Evolutionary conservation across 495 filamentous ascomycete species (phyloP).

Genomic region (Aspergillus panamensis): DNA sequence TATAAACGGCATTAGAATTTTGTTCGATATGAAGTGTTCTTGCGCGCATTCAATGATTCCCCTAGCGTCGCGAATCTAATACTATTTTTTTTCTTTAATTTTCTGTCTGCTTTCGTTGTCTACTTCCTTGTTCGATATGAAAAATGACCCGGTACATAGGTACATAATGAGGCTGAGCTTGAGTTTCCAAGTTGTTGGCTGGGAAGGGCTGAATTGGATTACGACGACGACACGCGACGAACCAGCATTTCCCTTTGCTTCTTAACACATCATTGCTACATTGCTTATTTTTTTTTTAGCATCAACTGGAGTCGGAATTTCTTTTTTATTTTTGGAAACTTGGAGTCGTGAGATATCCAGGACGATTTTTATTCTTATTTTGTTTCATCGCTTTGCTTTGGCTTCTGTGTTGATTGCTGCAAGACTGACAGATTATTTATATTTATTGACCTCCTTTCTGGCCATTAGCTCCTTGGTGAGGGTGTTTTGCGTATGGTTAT

Average conservation of each 20-base stretch:
- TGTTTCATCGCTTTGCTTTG: not conserved
- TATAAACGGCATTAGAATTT: constrained; percentile 40
- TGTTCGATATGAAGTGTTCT: not conserved
- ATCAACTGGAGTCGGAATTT: constrained; percentile 12
- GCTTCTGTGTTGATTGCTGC: not conserved
- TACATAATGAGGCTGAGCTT: not conserved
- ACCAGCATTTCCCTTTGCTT: not conserved
- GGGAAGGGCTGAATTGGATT: not conserved
- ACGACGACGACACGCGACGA: not conserved
- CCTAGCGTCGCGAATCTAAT: constrained; percentile 1
- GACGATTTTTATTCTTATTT: not conserved
- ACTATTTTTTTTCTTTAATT: constrained; percentile 6
- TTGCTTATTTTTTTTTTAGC: constrained; percentile 3
- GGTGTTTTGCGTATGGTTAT: not conserved
- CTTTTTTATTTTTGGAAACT: not conserved
- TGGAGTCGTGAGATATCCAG: not conserved
- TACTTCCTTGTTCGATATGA: not conserved
- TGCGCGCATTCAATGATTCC: constrained; percentile 10
- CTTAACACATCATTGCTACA: constrained; percentile 3
- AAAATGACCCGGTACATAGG: constrained; percentile 1
- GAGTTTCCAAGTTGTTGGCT: not conserved
- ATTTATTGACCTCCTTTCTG: not conserved
- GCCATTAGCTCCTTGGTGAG: not conserved
- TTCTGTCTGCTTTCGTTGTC: not conserved
- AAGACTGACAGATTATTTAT: not conserved